These are phyloP conservation scores for Neocatenulostroma microsporum DNA, from an alignment of 2,329 filamentous ascomycete species.

Conservation along the genomic window DNA sequence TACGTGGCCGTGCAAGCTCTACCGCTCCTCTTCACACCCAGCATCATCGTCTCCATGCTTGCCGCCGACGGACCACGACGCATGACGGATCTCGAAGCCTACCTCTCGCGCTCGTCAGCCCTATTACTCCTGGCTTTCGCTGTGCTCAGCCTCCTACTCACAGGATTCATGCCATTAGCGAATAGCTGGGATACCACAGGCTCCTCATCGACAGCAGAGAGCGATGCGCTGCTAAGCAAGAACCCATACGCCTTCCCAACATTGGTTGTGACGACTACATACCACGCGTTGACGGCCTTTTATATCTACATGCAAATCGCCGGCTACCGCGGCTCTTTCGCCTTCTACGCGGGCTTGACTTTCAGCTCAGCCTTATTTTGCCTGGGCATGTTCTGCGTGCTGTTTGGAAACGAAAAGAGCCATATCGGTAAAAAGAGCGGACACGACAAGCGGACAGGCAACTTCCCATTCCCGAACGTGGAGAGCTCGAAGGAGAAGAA, in stretches of 20 bases:
- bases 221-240: conserved; percentile 3
- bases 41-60: conserved; percentile 54
- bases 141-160: conserved; percentile 57
- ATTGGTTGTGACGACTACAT: conserved; percentile 56
- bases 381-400: conserved; percentile 57
- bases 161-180: conserved; percentile 54
- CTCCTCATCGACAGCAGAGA: conserved; percentile 1
- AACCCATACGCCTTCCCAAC: conserved; percentile 51
- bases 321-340: conserved; percentile 30
- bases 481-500: conserved; percentile 25
- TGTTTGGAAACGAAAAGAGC: conserved; percentile 50
- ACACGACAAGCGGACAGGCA: conserved; percentile 58
- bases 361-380: conserved; percentile 51
- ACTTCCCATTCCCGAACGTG: conserved; percentile 57
- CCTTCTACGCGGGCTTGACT: conserved; percentile 51
- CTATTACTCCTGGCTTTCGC: conserved; percentile 59
- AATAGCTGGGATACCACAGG: not conserved
- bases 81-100: conserved; percentile 57
- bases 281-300: conserved; percentile 56
- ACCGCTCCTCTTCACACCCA: conserved; percentile 52
- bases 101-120: conserved; percentile 65
- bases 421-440: conserved; percentile 56
- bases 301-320: conserved; percentile 63
- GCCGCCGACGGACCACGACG: conserved; percentile 47
- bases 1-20: conserved; percentile 40